Evolutionary conservation across 2,329 filamentous ascomycete genomes (phyloP), one percentile per base, ranked within the genome.

Genomic region (Grosmannia penicillata): DNA sequence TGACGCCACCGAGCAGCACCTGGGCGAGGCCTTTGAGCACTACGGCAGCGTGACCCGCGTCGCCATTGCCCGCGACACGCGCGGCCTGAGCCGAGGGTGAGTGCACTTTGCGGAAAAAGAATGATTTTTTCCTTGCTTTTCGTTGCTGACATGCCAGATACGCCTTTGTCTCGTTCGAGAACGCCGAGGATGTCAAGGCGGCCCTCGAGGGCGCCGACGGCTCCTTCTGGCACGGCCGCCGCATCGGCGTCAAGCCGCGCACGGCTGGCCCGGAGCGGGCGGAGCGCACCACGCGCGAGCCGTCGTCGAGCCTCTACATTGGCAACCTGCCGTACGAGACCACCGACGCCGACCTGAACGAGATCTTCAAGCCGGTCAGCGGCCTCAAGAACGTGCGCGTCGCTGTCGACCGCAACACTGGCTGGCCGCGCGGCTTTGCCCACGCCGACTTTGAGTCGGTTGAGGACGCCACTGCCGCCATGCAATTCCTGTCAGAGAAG

Each of bases 321-420:
- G 84, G 85, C 48, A 91, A 91, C 63, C 75, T 94, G 59, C 77
- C 82, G 10, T 91, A 82, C 53, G 82, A 93, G 60, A 80, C 87
- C 63, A 82, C 80, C 8, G 85, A 93, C 53, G 72, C 73, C 38
- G 85, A 93, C 51, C 65, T 94, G 38, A 86, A 87, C 59, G 68
- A 75, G 38, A 59, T 93, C 21, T 89, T 93, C 69, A 64, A 68
- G 41, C 68, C 74, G 19, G 65, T 93, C 43, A 62, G 69, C 36
- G 79, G 82, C 54, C 69, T 89, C 34, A 60, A 69, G 38, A 82
- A 87, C 50, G 76, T 93, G 34, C 76, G 86, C 43, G 78, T 93
- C 40, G 81, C 85, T 37, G 80, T 91, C 49, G 84, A 93, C 59
- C 73, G 82, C 49, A 69, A 75, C 46, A 86, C 82, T 7, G 85